phyloP scores from a whole-genome alignment of 306 rosid species.

The Arachis hypogaea region DNA sequence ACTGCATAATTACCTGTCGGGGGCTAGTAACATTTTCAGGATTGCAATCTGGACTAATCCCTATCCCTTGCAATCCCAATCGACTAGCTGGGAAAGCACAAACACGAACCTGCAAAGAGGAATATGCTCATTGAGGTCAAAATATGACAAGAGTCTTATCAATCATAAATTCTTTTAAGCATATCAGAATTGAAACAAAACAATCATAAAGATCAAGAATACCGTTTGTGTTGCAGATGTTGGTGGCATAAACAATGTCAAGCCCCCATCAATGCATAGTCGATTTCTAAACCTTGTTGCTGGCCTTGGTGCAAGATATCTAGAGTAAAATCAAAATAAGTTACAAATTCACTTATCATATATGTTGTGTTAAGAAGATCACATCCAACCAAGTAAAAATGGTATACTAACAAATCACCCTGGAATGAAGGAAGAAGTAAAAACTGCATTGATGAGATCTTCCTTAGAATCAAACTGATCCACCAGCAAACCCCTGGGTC shows the following conservation, averaged over 20 bases:
- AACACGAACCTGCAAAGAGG: conserved; percentile 64
- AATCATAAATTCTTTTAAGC: conserved; percentile 16
- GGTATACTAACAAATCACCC: conserved; percentile 67
- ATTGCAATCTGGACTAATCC: conserved; percentile 59
- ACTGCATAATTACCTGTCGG: conserved; percentile 50
- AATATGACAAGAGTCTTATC: conserved; percentile 12
- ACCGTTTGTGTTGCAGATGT: conserved; percentile 93
- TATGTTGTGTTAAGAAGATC: conserved; percentile 20
- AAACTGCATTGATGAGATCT: conserved; percentile 94
- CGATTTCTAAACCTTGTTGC: conserved; percentile 82
- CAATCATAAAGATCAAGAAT: conserved; percentile 23
- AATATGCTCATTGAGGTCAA: conserved; percentile 4
- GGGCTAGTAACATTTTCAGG: conserved; percentile 46
- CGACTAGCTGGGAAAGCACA: conserved; percentile 87
- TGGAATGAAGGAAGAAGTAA: conserved; percentile 97
- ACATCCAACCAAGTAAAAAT: conserved; percentile 32
- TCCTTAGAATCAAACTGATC: conserved; percentile 95
- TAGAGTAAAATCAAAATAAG: conserved; percentile 39
- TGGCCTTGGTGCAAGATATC: conserved; percentile 94
- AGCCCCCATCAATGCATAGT: conserved; percentile 92
- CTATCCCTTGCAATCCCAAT: conserved; percentile 68
- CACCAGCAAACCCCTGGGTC: conserved; percentile 92
- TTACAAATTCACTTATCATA: conserved; percentile 8
- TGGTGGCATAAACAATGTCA: conserved; percentile 96
- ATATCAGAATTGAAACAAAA: conserved; percentile 18